These are phyloP conservation scores for Mrakia frigida DNA, from an alignment of 768 basidiomycete genomes.

Conservation along the genomic window DNA sequence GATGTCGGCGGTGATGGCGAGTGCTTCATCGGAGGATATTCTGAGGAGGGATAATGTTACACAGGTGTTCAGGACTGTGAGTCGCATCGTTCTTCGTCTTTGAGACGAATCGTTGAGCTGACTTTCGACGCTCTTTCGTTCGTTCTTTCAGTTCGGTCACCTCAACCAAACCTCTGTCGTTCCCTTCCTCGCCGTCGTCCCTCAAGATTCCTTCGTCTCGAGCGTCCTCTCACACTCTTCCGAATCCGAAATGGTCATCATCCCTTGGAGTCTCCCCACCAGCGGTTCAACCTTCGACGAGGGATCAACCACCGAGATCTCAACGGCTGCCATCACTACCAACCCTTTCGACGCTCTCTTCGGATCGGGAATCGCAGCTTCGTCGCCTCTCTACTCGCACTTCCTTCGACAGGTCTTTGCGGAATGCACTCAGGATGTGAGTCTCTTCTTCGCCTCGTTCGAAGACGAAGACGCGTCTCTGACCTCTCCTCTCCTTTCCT, in stretches of 20 bases:
- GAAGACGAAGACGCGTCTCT: background rate
- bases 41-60: slow-evolving; percentile 58
- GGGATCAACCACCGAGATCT: background rate
- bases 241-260: slow-evolving; percentile 65
- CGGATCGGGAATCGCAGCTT: slow-evolving; percentile 47
- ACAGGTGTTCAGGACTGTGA: slow-evolving; percentile 43
- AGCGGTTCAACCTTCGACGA: slow-evolving; percentile 47
- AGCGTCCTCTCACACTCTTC: slow-evolving; percentile 60
- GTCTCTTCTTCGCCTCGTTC: background rate
- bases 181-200: slow-evolving; percentile 68
- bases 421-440: slow-evolving; percentile 60
- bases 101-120: slow-evolving; percentile 48
- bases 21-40: slow-evolving; percentile 53
- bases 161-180: slow-evolving; percentile 63
- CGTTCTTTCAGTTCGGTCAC: slow-evolving; percentile 52
- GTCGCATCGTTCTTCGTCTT: slow-evolving; percentile 62
- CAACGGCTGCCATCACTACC: background rate
- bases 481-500: background rate
- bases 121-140: background rate
- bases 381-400: slow-evolving; percentile 58
- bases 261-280: slow-evolving; percentile 72
- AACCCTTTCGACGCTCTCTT: slow-evolving; percentile 80
- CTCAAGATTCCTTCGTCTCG: slow-evolving; percentile 64
- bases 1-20: slow-evolving; percentile 78
- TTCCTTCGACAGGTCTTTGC: slow-evolving; percentile 79